Conservation (phyloP, 768 basidiomycete species). For the Rhodotorula babjevae region DNA sequence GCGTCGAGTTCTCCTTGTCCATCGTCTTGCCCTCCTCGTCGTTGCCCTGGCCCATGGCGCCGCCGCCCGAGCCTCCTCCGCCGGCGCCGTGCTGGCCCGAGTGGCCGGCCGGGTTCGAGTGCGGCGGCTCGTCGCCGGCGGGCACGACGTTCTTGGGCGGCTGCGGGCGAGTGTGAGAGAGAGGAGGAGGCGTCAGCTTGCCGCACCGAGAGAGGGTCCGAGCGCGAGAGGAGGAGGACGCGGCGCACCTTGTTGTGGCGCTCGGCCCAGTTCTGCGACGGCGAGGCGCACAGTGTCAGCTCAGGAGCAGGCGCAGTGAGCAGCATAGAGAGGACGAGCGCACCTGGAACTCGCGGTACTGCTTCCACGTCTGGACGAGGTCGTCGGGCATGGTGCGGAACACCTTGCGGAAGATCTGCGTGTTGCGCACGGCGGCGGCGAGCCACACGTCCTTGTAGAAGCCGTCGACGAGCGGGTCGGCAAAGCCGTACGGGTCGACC, state of each 20-base stretch:
- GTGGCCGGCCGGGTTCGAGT: slow-evolving; percentile 45
- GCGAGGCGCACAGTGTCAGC: background rate
- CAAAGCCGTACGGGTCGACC: slow-evolving; percentile 71
- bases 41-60: slow-evolving; percentile 45
- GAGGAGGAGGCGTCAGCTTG: background rate
- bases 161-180: background rate
- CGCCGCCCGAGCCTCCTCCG: slow-evolving; percentile 49
- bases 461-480: slow-evolving; percentile 76
- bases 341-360: slow-evolving; percentile 68
- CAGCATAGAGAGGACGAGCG: background rate
- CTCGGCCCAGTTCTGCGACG: slow-evolving; percentile 60
- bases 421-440: slow-evolving; percentile 73
- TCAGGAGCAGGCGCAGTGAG: background rate
- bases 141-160: slow-evolving; percentile 45
- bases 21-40: slow-evolving; percentile 31
- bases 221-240: too few relatives aligned
- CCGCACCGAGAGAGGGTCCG: background rate
- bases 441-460: slow-evolving; percentile 89
- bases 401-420: slow-evolving; percentile 89
- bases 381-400: slow-evolving; percentile 94
- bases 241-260: slow-evolving; percentile 47
- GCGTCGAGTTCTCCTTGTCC: slow-evolving; percentile 25
- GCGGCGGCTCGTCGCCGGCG: slow-evolving; percentile 44
- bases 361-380: slow-evolving; percentile 87
- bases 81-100: slow-evolving; percentile 48